A percentile compares a stretch with the other conserved stretches of the same genome.
Conservation (phyloP, 2,329 filamentous ascomycete species). For the Penicillium capsulatum region DNA sequence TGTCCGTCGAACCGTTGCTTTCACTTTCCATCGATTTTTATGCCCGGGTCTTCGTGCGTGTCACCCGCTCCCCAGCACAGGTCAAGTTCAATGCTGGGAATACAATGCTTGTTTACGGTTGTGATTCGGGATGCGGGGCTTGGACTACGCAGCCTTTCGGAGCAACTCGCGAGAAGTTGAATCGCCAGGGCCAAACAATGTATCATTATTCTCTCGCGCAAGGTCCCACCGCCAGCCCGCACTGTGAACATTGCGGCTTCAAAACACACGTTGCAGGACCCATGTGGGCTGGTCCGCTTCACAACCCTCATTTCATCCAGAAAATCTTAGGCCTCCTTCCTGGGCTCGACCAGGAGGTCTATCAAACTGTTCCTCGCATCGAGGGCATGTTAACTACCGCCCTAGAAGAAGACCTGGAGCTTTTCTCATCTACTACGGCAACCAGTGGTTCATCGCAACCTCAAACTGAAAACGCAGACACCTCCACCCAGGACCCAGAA, state of each 20-base stretch:
- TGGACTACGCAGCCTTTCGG: constrained; percentile 80
- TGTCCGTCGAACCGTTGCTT: constrained; percentile 83
- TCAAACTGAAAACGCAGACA: constrained; percentile 7
- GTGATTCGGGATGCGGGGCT: constrained; percentile 84
- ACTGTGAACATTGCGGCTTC: constrained; percentile 78
- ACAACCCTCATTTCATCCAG: constrained; percentile 77
- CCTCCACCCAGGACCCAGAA: constrained; percentile 15
- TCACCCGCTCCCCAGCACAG: constrained; percentile 72
- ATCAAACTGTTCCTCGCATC: constrained; percentile 75
- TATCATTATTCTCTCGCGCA: constrained; percentile 75
- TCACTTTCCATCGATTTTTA: constrained; percentile 97
- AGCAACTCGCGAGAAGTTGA: constrained; percentile 60
- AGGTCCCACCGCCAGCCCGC: constrained; percentile 61
- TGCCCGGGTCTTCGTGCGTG: constrained; percentile 77
- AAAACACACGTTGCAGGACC: constrained; percentile 86
- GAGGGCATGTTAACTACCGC: constrained; percentile 90
- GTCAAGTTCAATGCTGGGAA: constrained; percentile 90
- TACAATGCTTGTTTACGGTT: constrained; percentile 89
- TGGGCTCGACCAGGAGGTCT: constrained; percentile 61
- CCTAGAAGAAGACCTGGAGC: constrained; percentile 63
- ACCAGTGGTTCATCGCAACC: too few species aligned
- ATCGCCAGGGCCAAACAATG: constrained; percentile 66
- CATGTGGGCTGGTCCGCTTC: constrained; percentile 89
- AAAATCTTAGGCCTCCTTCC: constrained; percentile 71
- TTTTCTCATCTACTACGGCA: too few species aligned